Evolutionary conservation across 495 filamentous ascomycete species (phyloP), one percentile per base, ranked within the genome.

Genomic region (Neurospora hispaniola): DNA sequence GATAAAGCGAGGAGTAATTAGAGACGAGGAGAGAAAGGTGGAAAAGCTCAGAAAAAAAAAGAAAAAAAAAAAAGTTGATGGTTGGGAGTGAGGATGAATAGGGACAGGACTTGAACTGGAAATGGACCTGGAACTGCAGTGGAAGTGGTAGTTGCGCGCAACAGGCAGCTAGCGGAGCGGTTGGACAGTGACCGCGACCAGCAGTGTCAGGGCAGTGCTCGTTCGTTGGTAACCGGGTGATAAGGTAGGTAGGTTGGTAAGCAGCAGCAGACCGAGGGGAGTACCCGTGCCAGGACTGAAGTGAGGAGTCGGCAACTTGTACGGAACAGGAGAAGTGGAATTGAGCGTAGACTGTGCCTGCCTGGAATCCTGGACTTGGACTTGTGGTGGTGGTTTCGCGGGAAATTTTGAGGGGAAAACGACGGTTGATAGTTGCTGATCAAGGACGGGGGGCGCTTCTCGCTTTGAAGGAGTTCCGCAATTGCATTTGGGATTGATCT

Each of bases 361-460:
- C 54, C 54, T 66, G 14, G 27, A 66, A 66, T 66, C 54, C 54
- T 66, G 54, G 54, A 35, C 54, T 66, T 66, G 27, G 54, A 62
- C 54, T 31, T 31, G 54, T 35, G 54, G 31, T 66, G 54, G 16
- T 66, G 27, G 54, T 66, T 66, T 66, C 75, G 44, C 46, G 70
- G 70, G 75, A 78, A 78, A 75, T 80, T 80, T 80, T 71, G 79
- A 78, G 75, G 78, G 76, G 76, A 79, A 70, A 73, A 75, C 62
- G 46, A 74, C 72, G 77, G 72, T 70, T 75, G 75, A 76, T 76
- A 78, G 76, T 71, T 72, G 74, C 54, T 66, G 54, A 66, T 62
- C 54, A 62, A 62, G 27, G 54, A 62, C 54, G 23, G 54, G 54
- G 54, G 54, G 48, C 23, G 48, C 48, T 59, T 31, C 48, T 31